These are phyloP conservation scores for Chenopodium album DNA, from an alignment of 148 eudicot species.

Conservation along the genomic window DNA sequence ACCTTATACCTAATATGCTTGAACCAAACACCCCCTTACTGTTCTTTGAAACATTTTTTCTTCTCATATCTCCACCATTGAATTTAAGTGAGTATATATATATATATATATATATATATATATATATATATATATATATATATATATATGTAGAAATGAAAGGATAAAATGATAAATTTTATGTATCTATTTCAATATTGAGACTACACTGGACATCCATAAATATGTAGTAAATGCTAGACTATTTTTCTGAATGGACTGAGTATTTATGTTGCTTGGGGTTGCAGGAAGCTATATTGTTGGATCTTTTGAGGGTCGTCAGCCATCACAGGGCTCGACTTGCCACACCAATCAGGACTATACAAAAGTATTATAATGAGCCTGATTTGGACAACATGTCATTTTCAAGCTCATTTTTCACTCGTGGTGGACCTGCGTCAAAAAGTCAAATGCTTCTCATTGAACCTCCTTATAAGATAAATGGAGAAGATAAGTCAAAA, in stretches of 20 bases:
- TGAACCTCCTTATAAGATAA: conserved; percentile 73
- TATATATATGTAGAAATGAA: too few relatives aligned
- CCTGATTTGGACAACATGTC: conserved; percentile 64
- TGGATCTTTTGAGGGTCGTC: conserved; percentile 87
- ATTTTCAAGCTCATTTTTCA: conserved; percentile 55
- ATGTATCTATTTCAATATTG: not conserved
- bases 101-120: too few relatives aligned
- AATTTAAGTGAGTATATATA: not conserved
- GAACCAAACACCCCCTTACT: too few relatives aligned
- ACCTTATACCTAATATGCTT: too few relatives aligned
- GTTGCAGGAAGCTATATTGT: conserved; percentile 75
- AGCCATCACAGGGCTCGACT: conserved; percentile 86
- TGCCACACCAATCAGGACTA: conserved; percentile 91
- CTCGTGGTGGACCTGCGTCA: conserved; percentile 47
- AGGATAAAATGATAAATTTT: too few relatives aligned
- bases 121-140: too few relatives aligned
- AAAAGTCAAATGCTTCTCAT: conserved; percentile 62
- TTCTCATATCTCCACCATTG: not conserved
- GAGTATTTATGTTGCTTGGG: not conserved
- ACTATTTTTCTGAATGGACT: not conserved
- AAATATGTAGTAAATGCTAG: not conserved
- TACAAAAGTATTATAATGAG: conserved; percentile 64
- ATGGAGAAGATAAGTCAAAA: conserved; percentile 78
- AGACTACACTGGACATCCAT: not conserved
- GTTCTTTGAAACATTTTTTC: not conserved